These are phyloP conservation scores for Stemphylium lycopersici DNA, from an alignment of 2,329 filamentous ascomycete genomes.

Conservation along the genomic window DNA sequence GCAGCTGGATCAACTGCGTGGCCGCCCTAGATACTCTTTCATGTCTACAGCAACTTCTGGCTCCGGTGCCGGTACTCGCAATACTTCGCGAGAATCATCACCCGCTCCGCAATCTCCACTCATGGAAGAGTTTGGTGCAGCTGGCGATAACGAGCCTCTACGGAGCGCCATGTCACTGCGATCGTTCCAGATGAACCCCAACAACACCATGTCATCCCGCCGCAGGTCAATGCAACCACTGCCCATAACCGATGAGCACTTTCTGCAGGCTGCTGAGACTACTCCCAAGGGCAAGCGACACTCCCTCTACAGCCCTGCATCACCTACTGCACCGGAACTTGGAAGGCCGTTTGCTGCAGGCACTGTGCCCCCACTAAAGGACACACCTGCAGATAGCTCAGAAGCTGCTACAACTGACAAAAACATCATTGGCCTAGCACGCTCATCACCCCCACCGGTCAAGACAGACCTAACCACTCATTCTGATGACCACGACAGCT, in stretches of 20 bases:
- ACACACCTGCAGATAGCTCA: background rate
- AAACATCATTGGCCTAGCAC: constrained; percentile 13
- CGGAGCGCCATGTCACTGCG: constrained; percentile 45
- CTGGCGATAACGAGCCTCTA: constrained; percentile 35
- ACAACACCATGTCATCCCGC: constrained; percentile 33
- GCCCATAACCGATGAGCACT: constrained; percentile 45
- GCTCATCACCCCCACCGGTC: constrained; percentile 2
- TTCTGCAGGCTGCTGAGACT: constrained; percentile 25
- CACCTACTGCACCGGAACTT: constrained; percentile 28
- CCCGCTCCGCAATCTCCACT: constrained; percentile 44
- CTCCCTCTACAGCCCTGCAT: constrained; percentile 38
- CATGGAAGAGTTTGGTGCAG: constrained; percentile 30
- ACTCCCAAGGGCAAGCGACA: constrained; percentile 34
- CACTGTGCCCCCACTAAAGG: background rate
- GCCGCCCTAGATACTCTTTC: constrained; percentile 46
- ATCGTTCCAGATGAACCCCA: constrained; percentile 49
- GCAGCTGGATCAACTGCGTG: constrained; percentile 47
- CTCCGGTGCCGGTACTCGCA: constrained; percentile 40
- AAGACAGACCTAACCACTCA: constrained; percentile 1
- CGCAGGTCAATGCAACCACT: constrained; percentile 49
- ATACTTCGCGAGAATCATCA: constrained; percentile 46
- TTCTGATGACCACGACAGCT: background rate
- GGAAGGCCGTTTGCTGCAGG: constrained; percentile 9
- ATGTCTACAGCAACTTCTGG: constrained; percentile 46
- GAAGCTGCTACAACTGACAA: constrained; percentile 13